Evolutionary conservation across 1,284 basidiomycete species (phyloP), one percentile per base, ranked within the genome.

Genomic region (Leccinum pachyderme): DNA sequence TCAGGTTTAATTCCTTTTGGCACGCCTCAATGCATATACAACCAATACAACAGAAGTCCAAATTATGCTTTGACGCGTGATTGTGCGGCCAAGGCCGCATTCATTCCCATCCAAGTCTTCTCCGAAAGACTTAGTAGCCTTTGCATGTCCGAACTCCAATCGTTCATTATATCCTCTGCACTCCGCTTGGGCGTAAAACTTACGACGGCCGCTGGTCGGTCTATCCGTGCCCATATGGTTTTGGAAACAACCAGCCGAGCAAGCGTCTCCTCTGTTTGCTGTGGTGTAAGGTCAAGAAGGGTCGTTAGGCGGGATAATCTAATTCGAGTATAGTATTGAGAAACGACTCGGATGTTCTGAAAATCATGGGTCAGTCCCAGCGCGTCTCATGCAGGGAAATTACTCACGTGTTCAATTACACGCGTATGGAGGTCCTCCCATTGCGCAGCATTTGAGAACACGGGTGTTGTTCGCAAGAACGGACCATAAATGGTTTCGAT

Each of bases 341-440:
- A 85, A 47, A 99, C 85, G 39, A 97, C 93, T 50, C 97, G 95
- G 65, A 99, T 90, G 71, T 99, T 99, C 94, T 97, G 65, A 39
- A 22, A 6, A 35, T 43, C 15, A 41, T 12, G 5, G 5, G 45
- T 67, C 49, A 69, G 33, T 41, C n/a, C 3, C 7, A 27, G 22
- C 22, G 9, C 22, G 9, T 33, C 11, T 6, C 9, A 22, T 33
- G 18, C 9, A 8, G 15, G 15, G 8, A 37, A 49, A 49, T 39
- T 24, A 81, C 91, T 55, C 73, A 95, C 94, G 75, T 99, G 97
- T 75, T 99, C 97, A 57, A 98, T 92, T 31, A 99, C 93, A 15
- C 97, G 86, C 52, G 89, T 93, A 72, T 99, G 97, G 35, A 99
- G 81, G 65, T 96, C 92, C 68, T 97, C 91, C 95, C 95, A 99